phyloP scores from a whole-genome alignment of 2,329 filamentous ascomycete genomes.

The Venturia carpophila region DNA sequence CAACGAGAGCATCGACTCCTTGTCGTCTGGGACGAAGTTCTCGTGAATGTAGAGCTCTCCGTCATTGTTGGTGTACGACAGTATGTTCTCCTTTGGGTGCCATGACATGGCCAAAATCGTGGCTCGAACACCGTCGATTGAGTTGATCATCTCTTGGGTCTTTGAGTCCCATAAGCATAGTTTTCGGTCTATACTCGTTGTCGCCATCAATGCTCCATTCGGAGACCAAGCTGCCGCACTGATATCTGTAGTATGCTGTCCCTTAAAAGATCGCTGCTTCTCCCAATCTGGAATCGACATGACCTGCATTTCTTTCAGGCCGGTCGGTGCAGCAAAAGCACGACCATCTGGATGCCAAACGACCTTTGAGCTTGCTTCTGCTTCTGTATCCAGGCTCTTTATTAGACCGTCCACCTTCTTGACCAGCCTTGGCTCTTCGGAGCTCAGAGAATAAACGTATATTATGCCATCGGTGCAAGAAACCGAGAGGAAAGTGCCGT shows the following conservation, averaged over 20 bases:
- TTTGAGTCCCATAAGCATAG: constrained; percentile 82
- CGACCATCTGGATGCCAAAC: constrained; percentile 93
- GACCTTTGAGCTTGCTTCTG: constrained; percentile 64
- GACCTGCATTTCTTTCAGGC: constrained; percentile 62
- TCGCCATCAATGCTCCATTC: constrained; percentile 79
- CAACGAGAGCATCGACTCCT: constrained; percentile 42
- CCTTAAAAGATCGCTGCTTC: constrained; percentile 69
- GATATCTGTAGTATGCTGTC: constrained; percentile 74
- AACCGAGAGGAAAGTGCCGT: constrained; percentile 64
- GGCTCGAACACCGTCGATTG: constrained; percentile 59
- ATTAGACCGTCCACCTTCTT: constrained; percentile 83
- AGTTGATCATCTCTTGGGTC: constrained; percentile 72
- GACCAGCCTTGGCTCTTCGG: constrained; percentile 71
- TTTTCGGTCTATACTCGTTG: constrained; percentile 50
- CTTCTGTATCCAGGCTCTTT: constrained; percentile 65
- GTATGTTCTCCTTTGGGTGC: constrained; percentile 82
- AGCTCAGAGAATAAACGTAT: constrained; percentile 78
- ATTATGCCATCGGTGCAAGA: constrained; percentile 84
- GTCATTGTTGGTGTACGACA: constrained; percentile 86
- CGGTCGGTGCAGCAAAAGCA: constrained; percentile 76
- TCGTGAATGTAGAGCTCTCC: constrained; percentile 90
- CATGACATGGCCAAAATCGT: constrained; percentile 82
- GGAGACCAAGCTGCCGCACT: constrained; percentile 88
- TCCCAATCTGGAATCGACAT: constrained; percentile 88
- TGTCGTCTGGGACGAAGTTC: constrained; percentile 50